A percentile compares a stretch with the other conserved stretches of the same genome.
Evolutionary conservation across 139 green algal species (phyloP).

Genomic region (Nannochloris sp.): DNA sequence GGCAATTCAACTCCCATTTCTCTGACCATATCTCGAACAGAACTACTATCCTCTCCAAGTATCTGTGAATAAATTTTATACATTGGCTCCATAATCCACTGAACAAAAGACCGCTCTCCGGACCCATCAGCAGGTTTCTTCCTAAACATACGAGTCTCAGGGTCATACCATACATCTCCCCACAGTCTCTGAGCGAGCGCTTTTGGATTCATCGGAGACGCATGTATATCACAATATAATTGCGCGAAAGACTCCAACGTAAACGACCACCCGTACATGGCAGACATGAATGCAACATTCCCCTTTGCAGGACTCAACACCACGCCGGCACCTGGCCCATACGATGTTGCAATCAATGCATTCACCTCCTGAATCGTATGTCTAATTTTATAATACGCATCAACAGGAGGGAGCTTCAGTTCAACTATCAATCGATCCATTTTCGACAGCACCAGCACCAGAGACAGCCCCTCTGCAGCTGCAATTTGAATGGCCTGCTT

Average conservation of each 20-base stretch:
- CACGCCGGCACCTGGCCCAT: conserved; percentile 4
- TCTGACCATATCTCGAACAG: conserved; percentile 45
- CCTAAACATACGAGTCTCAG: conserved; percentile 67
- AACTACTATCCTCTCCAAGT: conserved; percentile 44
- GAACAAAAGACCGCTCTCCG: conserved; percentile 80
- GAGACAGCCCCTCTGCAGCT: conserved; percentile 71
- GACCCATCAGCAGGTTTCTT: conserved; percentile 42
- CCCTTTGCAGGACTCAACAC: conserved; percentile 65
- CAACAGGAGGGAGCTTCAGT: conserved; percentile 93
- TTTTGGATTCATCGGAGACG: conserved; percentile 23
- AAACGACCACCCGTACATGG: conserved; percentile 80
- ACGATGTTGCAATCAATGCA: conserved; percentile 31
- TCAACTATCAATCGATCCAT: conserved; percentile 84
- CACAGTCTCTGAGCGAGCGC: conserved; percentile 54
- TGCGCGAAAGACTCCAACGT: conserved; percentile 82
- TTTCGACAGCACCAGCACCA: conserved; percentile 89
- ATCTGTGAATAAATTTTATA: conserved; percentile 90
- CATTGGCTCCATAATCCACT: conserved; percentile 93
- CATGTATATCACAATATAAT: conserved; percentile 53
- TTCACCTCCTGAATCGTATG: conserved; percentile 97
- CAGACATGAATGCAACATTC: conserved; percentile 83
- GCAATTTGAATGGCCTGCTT: conserved; percentile 71
- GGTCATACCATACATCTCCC: conserved; percentile 75
- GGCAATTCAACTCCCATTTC: conserved; percentile 81
- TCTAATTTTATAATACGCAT: conserved; percentile 96